Conservation (phyloP, 2,329 filamentous ascomycete species). For the Fusarium napiforme region DNA sequence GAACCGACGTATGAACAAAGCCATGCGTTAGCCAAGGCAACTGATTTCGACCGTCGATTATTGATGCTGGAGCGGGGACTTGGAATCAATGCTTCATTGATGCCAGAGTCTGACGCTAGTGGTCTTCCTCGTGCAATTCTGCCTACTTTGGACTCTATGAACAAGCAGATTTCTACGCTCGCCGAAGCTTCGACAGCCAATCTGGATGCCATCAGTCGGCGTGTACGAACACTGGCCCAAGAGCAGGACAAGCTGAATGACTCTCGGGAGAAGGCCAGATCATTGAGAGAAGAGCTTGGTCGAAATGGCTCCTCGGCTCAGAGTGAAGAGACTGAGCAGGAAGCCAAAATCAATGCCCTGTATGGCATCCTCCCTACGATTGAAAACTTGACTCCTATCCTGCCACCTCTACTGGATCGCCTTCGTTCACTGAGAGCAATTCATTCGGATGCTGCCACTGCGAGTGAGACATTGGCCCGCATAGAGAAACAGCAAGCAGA, state of each 20-base stretch:
- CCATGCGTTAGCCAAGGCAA: constrained; percentile 80
- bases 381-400: constrained; percentile 82
- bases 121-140: constrained; percentile 76
- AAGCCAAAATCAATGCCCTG: constrained; percentile 88
- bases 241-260: constrained; percentile 80
- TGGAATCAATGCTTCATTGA: constrained; percentile 77
- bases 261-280: constrained; percentile 69
- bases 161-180: constrained; percentile 82
- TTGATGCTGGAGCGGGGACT: constrained; percentile 82
- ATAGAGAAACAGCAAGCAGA: constrained; percentile 84
- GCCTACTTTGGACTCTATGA: constrained; percentile 82
- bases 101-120: constrained; percentile 70
- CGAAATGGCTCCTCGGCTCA: constrained; percentile 56
- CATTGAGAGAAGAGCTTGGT: constrained; percentile 68
- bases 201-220: constrained; percentile 76
- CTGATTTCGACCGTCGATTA: constrained; percentile 88
- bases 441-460: constrained; percentile 86
- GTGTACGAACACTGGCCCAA: constrained; percentile 74
- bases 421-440: constrained; percentile 84
- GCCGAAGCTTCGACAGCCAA: constrained; percentile 77
- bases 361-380: constrained; percentile 91
- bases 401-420: constrained; percentile 87
- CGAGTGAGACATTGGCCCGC: constrained; percentile 78
- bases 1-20: constrained; percentile 72
- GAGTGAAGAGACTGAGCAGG: constrained; percentile 72